Evolutionary conservation across 371 early-diverging fungal species (phyloP).

Genomic region (Coemansia sp.): DNA sequence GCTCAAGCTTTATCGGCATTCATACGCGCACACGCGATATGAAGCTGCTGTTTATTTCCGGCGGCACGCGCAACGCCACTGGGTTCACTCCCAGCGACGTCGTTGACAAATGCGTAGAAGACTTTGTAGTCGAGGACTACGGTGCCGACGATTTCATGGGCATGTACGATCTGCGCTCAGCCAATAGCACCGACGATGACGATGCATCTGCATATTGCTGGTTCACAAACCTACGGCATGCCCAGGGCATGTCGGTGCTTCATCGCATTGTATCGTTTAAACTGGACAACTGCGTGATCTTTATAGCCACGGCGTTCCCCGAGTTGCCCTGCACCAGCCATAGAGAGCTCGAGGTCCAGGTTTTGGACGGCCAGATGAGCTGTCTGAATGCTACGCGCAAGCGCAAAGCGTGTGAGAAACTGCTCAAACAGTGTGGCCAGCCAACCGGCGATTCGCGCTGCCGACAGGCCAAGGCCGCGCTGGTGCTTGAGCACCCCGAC

Average conservation of each 20-base stretch:
- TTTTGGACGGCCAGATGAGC: constrained; percentile 39
- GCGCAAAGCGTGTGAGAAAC: not conserved
- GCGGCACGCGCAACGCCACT: constrained; percentile 24
- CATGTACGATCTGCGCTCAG: constrained; percentile 20
- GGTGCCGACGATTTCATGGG: constrained; percentile 23
- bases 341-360: constrained; percentile 38
- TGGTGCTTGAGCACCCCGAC: constrained; percentile 1
- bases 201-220: constrained; percentile 34
- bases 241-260: constrained; percentile 22
- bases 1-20: constrained; percentile 26
- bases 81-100: constrained; percentile 15
- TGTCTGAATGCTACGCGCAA: constrained; percentile 16
- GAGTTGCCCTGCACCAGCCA: constrained; percentile 16
- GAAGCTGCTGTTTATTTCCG: constrained; percentile 25
- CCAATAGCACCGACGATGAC: constrained; percentile 12
- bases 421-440: not conserved
- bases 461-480: constrained; percentile 1
- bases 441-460: constrained; percentile 13
- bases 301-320: constrained; percentile 28
- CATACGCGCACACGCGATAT: constrained; percentile 18
- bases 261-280: constrained; percentile 34
- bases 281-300: constrained; percentile 38
- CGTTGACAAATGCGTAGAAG: constrained; percentile 6
- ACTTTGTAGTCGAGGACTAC: constrained; percentile 38
- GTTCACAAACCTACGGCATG: constrained; percentile 27